Conservation (phyloP, 2,329 filamentous ascomycete genomes). For the Cyphellophora europaea region DNA sequence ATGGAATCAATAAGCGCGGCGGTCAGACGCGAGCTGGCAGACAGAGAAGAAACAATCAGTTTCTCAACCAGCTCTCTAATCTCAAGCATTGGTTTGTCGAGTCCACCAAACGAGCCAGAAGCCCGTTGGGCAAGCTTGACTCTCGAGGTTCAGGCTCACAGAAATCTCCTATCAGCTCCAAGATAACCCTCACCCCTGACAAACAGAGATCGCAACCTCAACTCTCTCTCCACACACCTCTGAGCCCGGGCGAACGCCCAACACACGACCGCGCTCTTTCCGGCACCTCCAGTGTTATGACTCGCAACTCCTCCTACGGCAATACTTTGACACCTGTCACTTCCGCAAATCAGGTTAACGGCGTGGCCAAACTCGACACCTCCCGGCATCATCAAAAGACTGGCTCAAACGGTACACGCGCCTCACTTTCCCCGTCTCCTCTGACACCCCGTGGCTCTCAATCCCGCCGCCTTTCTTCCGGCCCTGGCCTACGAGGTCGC, state of each 20-base stretch:
- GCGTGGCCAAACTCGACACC: constrained; percentile 5
- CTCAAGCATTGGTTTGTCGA: constrained; percentile 68
- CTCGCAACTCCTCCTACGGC: constrained; percentile 8
- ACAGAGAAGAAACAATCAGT: constrained; percentile 13
- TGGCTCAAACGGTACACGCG: background rate
- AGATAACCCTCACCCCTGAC: background rate
- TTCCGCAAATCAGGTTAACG: no score
- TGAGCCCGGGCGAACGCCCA: background rate
- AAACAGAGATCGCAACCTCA: background rate
- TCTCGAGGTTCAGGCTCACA: background rate
- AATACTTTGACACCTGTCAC: constrained; percentile 13
- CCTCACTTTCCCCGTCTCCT: constrained; percentile 73
- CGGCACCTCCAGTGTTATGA: background rate
- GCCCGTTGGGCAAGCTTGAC: constrained; percentile 33
- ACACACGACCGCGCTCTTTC: background rate
- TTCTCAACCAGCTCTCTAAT: constrained; percentile 54
- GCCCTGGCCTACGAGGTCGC: constrained; percentile 73
- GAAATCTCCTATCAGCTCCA: constrained; percentile 12
- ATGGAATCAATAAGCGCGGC: constrained; percentile 45
- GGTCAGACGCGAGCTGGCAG: constrained; percentile 24
- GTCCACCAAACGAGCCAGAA: constrained; percentile 53
- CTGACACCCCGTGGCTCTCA: constrained; percentile 73
- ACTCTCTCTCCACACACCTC: background rate
- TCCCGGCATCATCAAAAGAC: constrained; percentile 42
- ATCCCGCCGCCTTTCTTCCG: constrained; percentile 71